A percentile compares a stretch with the other conserved stretches of the same genome.
phyloP scores from a whole-genome alignment of 2,329 filamentous ascomycete species.

The Arthrinium phaeospermum region DNA sequence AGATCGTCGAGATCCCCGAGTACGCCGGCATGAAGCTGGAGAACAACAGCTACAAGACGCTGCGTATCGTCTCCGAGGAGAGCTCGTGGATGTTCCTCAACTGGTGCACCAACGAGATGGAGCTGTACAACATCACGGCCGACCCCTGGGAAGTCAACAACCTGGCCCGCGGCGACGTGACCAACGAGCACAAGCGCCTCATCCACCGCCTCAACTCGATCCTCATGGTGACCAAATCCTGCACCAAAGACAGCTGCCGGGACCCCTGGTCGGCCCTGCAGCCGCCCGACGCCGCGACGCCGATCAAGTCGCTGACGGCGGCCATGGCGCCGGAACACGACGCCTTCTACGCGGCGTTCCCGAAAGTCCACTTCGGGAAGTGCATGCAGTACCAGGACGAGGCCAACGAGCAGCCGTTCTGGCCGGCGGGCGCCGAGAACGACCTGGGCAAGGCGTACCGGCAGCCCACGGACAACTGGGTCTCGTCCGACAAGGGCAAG shows the following conservation, averaged over 20 bases:
- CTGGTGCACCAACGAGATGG: constrained; percentile 64
- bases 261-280: constrained; percentile 21
- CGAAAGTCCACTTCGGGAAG: constrained; percentile 31
- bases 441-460: not conserved
- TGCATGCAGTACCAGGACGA: constrained; percentile 25
- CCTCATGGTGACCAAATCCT: constrained; percentile 36
- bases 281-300: constrained; percentile 48
- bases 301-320: constrained; percentile 55
- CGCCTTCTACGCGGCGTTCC: constrained; percentile 42
- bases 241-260: constrained; percentile 31
- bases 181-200: constrained; percentile 21
- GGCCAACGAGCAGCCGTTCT: not conserved
- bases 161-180: constrained; percentile 20
- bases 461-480: not conserved
- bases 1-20: constrained; percentile 25
- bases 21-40: not conserved
- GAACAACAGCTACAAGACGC: constrained; percentile 44
- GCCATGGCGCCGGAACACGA: constrained; percentile 50
- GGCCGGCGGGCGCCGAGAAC: not conserved
- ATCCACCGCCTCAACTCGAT: constrained; percentile 33
- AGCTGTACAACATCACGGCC: constrained; percentile 56
- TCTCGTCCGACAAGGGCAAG: not conserved
- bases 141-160: constrained; percentile 36
- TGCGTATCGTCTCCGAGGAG: constrained; percentile 49
- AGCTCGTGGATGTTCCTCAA: constrained; percentile 54